phyloP scores from a whole-genome alignment of 176 grass and related monocot species.

The Dendrocalamus sinicus region DNA sequence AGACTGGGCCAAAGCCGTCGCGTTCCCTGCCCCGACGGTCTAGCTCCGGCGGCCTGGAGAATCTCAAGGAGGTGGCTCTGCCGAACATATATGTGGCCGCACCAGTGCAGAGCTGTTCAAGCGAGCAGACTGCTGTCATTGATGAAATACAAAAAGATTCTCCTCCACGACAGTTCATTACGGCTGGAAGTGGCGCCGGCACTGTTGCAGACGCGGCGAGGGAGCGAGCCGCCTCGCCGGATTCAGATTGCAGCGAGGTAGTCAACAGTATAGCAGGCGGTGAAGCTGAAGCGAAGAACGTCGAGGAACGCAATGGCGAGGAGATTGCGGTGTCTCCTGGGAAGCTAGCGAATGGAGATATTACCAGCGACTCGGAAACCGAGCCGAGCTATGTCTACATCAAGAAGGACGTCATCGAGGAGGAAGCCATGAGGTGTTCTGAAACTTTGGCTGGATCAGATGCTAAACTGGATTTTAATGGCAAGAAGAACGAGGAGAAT shows the following conservation, averaged over 20 bases:
- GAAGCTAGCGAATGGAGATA: conserved; percentile 29
- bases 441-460: not conserved
- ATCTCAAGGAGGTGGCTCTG: not conserved
- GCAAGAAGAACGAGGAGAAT: not conserved
- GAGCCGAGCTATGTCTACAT: conserved; percentile 53
- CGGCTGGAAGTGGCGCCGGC: not conserved
- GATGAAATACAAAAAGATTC: not conserved
- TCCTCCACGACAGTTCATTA: not conserved
- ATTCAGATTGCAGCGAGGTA: conserved; percentile 15
- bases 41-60: conserved; percentile 24
- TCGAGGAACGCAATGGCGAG: not conserved
- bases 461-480: not conserved
- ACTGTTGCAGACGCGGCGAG: not conserved
- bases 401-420: conserved; percentile 38
- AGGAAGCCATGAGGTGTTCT: not conserved
- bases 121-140: not conserved
- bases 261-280: not conserved
- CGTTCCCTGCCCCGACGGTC: conserved; percentile 22
- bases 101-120: not conserved
- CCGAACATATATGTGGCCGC: not conserved
- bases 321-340: not conserved
- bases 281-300: conserved; percentile 2
- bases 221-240: not conserved
- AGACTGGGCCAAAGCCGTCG: conserved; percentile 30
- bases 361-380: conserved; percentile 50